Percentiles rank a stretch among this genome's conserved stretches.
phyloP scores from a whole-genome alignment of 176 grass and related monocot genomes.

The Alopecurus myosuroides region DNA sequence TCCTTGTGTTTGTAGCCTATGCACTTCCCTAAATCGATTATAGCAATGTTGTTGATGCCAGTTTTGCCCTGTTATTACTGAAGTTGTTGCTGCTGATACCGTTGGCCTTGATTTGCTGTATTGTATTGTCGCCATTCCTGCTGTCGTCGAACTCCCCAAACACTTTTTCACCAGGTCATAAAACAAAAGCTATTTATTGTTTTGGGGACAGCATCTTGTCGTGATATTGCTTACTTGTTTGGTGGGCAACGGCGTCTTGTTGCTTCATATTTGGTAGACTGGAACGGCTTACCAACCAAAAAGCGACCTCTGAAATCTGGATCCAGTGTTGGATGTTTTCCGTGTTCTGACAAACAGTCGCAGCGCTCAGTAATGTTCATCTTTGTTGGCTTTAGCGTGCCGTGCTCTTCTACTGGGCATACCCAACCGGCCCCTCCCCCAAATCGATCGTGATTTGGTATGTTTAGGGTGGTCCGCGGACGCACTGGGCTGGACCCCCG shows the following conservation, averaged over 20 bases:
- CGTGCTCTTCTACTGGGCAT: neutral
- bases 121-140: neutral
- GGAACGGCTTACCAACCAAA: neutral
- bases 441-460: too few relatives aligned
- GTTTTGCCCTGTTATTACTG: slow-evolving; percentile 27
- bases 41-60: slow-evolving; percentile 47
- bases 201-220: neutral
- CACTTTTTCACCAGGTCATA: neutral
- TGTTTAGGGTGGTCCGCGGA: too few relatives aligned
- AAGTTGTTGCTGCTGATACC: neutral
- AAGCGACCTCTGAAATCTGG: too few relatives aligned
- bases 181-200: neutral
- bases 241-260: neutral
- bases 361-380: neutral
- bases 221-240: neutral
- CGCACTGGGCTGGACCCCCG: too few relatives aligned
- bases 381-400: neutral
- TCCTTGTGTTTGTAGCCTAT: slow-evolving; percentile 42
- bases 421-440: too few relatives aligned
- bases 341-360: neutral
- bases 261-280: neutral
- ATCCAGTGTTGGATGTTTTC: neutral
- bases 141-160: neutral
- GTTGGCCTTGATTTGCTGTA: neutral
- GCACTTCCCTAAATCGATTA: slow-evolving; percentile 50